Evolutionary conservation across 169 alveolate genomes (phyloP).

Genomic region (Plasmodium relictum): DNA sequence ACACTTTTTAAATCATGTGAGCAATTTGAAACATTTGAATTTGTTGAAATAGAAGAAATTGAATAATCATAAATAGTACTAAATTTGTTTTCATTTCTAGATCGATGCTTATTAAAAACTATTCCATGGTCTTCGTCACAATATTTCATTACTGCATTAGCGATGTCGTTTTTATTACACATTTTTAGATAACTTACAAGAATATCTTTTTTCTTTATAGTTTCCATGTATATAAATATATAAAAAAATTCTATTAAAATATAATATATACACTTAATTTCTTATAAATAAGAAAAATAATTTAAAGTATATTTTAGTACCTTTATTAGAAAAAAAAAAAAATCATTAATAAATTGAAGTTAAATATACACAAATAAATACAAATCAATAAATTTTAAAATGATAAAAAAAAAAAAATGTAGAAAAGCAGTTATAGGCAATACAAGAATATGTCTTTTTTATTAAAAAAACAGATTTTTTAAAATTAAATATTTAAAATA

Average conservation of each 20-base stretch:
- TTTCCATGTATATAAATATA: constrained; percentile 38
- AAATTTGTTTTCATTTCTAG: constrained; percentile 62
- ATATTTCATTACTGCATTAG: constrained; percentile 45
- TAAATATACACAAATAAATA: neutral
- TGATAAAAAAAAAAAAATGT: neutral
- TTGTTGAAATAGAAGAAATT: constrained; percentile 32
- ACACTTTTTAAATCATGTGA: constrained; percentile 13
- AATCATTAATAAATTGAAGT: neutral
- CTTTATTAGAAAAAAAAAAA: neutral
- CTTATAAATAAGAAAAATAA: neutral
- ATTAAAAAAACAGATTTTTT: constrained; percentile 10
- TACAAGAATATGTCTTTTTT: neutral
- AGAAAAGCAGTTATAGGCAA: neutral
- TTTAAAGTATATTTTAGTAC: too few species aligned
- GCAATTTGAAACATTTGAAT: constrained; percentile 8
- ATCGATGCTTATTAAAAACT: constrained; percentile 70
- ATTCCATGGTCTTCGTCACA: constrained; percentile 74
- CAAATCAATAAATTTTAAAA: neutral
- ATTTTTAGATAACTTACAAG: constrained; percentile 43
- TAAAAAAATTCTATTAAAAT: too few species aligned
- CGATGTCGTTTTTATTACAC: constrained; percentile 73
- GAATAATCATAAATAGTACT: constrained; percentile 48
- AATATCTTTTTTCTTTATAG: constrained; percentile 44
- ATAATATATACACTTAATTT: neutral
- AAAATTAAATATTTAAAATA: neutral